Evolutionary conservation across 331 rosid species (phyloP).

Genomic region (Cucumis variabilis): DNA sequence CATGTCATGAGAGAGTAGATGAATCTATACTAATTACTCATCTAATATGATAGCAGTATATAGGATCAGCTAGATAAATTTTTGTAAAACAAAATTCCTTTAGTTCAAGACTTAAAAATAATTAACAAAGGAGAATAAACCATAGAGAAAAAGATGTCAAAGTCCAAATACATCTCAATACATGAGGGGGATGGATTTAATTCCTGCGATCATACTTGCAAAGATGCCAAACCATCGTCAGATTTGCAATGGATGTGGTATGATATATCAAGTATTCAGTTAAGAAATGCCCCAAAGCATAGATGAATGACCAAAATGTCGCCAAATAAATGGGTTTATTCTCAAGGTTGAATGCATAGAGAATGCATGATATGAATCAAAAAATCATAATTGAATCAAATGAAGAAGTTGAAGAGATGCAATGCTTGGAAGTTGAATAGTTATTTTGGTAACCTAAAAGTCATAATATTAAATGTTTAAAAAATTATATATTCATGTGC

Average conservation of each 20-base stretch:
- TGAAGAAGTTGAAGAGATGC: too few species aligned
- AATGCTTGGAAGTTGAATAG: too few species aligned
- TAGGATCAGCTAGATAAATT: neutral
- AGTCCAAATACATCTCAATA: neutral
- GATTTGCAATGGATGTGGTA: conserved; percentile 76
- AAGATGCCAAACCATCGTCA: conserved; percentile 76
- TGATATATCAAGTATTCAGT: conserved; percentile 74
- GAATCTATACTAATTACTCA: neutral
- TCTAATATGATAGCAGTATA: neutral
- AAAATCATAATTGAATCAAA: too few species aligned
- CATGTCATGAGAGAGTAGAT: neutral
- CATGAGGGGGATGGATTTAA: neutral
- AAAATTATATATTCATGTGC: too few species aligned
- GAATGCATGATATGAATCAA: too few species aligned
- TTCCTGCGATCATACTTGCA: conserved; percentile 64
- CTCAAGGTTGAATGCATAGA: conserved; percentile 92
- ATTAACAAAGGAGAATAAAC: conserved; percentile 8
- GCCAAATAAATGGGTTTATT: conserved; percentile 85
- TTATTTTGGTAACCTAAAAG: too few species aligned
- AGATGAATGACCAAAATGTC: conserved; percentile 84
- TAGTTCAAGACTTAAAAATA: neutral
- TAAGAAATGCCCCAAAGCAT: conserved; percentile 91
- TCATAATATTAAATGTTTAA: too few species aligned
- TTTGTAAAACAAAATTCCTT: neutral
- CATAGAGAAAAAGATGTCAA: conserved; percentile 10